Percentiles rank a stretch among this genome's conserved stretches.
Conservation (phyloP, 805 yeast genomes). For the Millerozyma miso region DNA sequence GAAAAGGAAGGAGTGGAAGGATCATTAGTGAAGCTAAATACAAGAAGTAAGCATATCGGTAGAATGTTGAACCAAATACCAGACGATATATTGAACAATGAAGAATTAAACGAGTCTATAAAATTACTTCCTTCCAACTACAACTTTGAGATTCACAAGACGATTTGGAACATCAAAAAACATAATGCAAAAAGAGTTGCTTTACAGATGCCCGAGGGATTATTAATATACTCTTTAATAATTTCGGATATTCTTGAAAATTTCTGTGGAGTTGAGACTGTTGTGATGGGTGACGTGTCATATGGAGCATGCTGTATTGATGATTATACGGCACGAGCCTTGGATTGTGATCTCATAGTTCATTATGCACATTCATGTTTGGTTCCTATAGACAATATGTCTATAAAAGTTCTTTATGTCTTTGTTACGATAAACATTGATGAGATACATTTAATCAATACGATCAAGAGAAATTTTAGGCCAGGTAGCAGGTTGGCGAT, state of each 20-base stretch:
- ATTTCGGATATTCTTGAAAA: constrained; percentile 91
- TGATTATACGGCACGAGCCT: constrained; percentile 87
- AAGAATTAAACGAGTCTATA: constrained; percentile 80
- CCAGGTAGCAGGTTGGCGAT: constrained; percentile 68
- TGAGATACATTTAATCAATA: constrained; percentile 72
- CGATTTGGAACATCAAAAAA: constrained; percentile 87
- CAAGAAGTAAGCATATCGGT: constrained; percentile 38
- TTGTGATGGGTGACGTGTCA: constrained; percentile 98
- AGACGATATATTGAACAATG: constrained; percentile 72
- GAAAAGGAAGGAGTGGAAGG: constrained; percentile 14
- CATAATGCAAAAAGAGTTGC: constrained; percentile 78
- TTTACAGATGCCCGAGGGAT: constrained; percentile 96
- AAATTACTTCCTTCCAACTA: constrained; percentile 82
- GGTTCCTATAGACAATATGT: constrained; percentile 90
- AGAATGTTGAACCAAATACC: constrained; percentile 85
- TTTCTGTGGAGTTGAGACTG: constrained; percentile 79
- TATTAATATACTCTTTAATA: constrained; percentile 80
- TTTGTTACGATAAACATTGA: constrained; percentile 93
- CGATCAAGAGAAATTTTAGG: constrained; percentile 66
- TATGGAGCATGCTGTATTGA: constrained; percentile 99
- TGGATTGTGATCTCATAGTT: constrained; percentile 90
- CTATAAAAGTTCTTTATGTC: constrained; percentile 87
- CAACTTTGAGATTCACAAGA: constrained; percentile 93
- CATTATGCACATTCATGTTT: constrained; percentile 97
- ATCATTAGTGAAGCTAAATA: constrained; percentile 21